Conservation (phyloP, 2,329 filamentous ascomycete species). For the Fusarium denticulatum region DNA sequence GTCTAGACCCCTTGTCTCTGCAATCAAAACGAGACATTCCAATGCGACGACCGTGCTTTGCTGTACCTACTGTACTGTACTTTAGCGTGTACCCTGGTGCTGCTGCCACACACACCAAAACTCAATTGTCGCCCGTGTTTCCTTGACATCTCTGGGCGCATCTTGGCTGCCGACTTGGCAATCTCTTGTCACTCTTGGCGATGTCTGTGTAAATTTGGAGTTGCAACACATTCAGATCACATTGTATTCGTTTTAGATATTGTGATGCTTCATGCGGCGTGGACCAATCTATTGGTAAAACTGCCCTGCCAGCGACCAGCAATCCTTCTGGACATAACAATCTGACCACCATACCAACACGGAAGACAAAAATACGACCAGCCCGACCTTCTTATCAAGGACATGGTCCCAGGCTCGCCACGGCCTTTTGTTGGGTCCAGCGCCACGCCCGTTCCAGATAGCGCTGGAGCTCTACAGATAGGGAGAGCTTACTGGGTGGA, state of each 20-base stretch:
- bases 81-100: not conserved
- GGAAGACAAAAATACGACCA: not conserved
- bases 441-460: conserved; percentile 18
- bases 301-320: not conserved
- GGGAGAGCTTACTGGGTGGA: not conserved
- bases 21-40: conserved; percentile 3
- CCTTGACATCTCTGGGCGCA: not conserved
- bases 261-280: not conserved
- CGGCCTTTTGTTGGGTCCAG: conserved; percentile 17
- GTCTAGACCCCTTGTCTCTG: conserved; percentile 10
- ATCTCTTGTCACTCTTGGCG: not conserved
- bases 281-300: not conserved
- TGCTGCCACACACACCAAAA: not conserved
- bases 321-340: not conserved
- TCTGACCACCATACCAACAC: conserved; percentile 18
- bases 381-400: conserved; percentile 26
- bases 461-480: conserved; percentile 17
- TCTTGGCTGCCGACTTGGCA: not conserved
- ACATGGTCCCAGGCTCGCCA: not conserved
- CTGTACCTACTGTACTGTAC: not conserved
- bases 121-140: not conserved
- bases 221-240: not conserved
- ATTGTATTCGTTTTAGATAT: not conserved
- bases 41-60: not conserved
- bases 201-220: not conserved